Base-by-base conservation (phyloP, 352 stramenopile genomes). In the Globisporangium solare region DNA sequence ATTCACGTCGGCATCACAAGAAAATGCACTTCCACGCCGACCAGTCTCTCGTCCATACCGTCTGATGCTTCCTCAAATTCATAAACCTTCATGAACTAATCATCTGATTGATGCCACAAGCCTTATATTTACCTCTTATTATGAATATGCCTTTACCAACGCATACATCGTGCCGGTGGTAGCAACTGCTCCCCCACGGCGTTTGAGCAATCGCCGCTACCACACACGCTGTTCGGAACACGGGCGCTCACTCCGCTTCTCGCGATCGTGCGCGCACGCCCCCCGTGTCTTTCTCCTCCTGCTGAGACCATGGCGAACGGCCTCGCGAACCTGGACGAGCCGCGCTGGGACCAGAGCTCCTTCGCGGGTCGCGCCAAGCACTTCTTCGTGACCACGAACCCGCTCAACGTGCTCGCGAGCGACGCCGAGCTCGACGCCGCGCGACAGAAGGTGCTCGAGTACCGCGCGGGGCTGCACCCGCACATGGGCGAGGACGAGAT, bases 381-480 rank as follows among this genome's bases (percentile, higher is more conserved):
- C 66, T 96, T 96, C 64, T 76, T 93, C 60, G 88, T 74, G 61
- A 92, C 85, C n/a, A 96, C 86, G 17, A 92, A 96, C 58, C 86
- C 86, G 43, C 70, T 93, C 21, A 94, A 90, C 24, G 70, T 92
- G 31, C 71, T 94, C 40, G 78, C 83, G 50, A 86, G 64, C 52
- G 74, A 90, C 54, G 70, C 65, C 24, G 73, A 96, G 51, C 71
- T 94, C n/a, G 79, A 92, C 52, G 67, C 65, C 11, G 82, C 86
- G 56, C 89, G 93, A 66, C 56, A 58, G 35, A 66, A 83, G 47
- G 76, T 96, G 20, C 74, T 88, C 49, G 74, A 86, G 54, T 91
- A 94, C 67, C 71, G 74, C 54, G 60, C 58, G 22, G 74, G 74
- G 15, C 46, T 61, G 31, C 68, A 72, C 51, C 56, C 63, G 17